These are phyloP conservation scores for Diplosphaera chodatii DNA, from an alignment of 139 green algal species.

Conservation along the genomic window DNA sequence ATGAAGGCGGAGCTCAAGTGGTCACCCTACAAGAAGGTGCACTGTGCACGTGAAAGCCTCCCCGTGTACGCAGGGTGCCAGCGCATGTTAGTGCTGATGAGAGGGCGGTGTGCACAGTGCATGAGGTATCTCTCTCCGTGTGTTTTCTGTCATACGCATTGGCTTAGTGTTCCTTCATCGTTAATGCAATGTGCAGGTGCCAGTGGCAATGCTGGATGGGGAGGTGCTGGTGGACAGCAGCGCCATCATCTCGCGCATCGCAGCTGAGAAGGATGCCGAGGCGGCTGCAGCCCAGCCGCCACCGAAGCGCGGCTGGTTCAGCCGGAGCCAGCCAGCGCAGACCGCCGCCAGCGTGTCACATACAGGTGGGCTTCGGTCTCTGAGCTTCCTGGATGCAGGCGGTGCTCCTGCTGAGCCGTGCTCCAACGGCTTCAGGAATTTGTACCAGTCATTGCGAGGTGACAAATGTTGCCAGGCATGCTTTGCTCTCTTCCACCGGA, in stretches of 20 bases:
- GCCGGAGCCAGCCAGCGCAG: background rate
- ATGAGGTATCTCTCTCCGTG: too few relatives aligned
- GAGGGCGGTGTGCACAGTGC: too few relatives aligned
- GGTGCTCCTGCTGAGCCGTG: too few relatives aligned
- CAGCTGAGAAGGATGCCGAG: conserved; percentile 46
- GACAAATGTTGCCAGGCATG: too few relatives aligned
- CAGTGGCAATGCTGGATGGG: conserved; percentile 71
- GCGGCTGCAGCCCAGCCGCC: conserved; percentile 7
- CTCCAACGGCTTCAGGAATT: too few relatives aligned
- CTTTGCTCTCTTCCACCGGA: too few relatives aligned
- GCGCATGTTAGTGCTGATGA: too few relatives aligned
- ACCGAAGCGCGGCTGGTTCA: background rate
- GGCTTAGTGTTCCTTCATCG: too few relatives aligned
- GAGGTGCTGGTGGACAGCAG: conserved; percentile 79
- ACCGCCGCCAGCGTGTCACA: background rate
- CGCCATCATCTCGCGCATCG: conserved; percentile 70
- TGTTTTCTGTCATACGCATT: too few relatives aligned
- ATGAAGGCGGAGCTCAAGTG: conserved; percentile 91
- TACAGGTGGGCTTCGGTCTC: background rate
- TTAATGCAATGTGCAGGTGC: conserved; percentile 30
- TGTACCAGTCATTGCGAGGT: too few relatives aligned
- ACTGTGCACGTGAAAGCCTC: background rate
- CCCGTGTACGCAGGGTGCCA: too few relatives aligned
- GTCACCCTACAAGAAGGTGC: conserved; percentile 72
- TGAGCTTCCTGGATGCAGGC: too few relatives aligned